Evolutionary conservation across 345 rosid species (phyloP), one percentile per base, ranked within the genome.

Genomic region (Brassica cretica): DNA sequence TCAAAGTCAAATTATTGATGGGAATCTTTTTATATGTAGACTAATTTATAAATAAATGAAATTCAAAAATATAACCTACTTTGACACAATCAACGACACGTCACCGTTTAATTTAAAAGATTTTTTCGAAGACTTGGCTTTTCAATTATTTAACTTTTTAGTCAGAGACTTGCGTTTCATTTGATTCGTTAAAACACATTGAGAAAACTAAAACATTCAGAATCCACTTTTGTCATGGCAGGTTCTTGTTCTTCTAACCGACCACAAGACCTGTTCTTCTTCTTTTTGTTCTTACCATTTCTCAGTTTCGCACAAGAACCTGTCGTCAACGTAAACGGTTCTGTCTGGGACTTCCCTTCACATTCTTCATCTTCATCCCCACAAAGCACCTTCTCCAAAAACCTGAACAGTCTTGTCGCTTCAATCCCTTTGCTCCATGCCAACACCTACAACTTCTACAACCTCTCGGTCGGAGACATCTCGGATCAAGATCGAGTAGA

Each of bases 401-500:
- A 59, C 64, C 64, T 59, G 4, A 59, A 21, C 30, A 24, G 30
- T 10, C 32, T 59, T 24, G 14, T 59, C 64, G 2, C n/a, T 2
- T 59, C 64, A 10, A 59, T 59, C 64, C 64, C n/a, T 59, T 0
- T 1, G 3, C 64, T 59, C 6, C 30, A 59, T 24, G 6, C 64
- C 32, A 59, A 59, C 64, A 59, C 30, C 64, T 59, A 59, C 64
- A 4, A 9, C n/a, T 59, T 59, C 64, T 59, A 59, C 64, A 59
- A 59, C n/a, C 64, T 59, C 64, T 59, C 30, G 32, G 64, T 59
- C 30, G 64, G 64, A 59, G 64, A 10, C 27, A 59, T 1, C 64
- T 59, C 30, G n/a, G 64, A 59, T 59, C 64, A 59, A 59, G 64
- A 59, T 21, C 63, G 64, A 59, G 64, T 59, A 59, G 30, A 59